Conservation (phyloP, 2,329 filamentous ascomycete species). For the Clonostachys rosea region DNA sequence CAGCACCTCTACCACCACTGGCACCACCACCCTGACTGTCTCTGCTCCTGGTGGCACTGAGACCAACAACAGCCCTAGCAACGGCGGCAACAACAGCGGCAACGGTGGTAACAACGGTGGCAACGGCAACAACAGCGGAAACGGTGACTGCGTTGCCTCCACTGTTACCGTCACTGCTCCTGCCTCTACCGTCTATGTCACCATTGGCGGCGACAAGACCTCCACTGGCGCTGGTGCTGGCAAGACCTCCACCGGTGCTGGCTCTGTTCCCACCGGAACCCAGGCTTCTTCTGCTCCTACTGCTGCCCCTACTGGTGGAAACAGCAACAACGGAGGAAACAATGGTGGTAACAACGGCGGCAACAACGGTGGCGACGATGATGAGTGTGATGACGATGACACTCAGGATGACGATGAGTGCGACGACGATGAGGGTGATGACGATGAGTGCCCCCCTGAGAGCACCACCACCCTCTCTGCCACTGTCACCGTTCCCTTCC, state of each 20-base stretch:
- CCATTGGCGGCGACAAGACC: constrained; percentile 16
- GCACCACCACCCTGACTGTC: constrained; percentile 12
- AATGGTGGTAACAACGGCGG: constrained; percentile 5
- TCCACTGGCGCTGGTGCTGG: constrained; percentile 9
- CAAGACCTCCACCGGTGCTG: constrained; percentile 1
- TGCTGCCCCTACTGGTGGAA: constrained; percentile 2
- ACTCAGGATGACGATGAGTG: constrained; percentile 10
- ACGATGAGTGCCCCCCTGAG: constrained; percentile 2
- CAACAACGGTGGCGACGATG: constrained; percentile 5
- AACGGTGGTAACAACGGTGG: constrained; percentile 3
- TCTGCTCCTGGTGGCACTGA: constrained; percentile 8
- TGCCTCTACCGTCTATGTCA: constrained; percentile 28
- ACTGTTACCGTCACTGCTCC: constrained; percentile 21
- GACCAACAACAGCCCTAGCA: constrained; percentile 3
- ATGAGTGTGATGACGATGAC: constrained; percentile 6
- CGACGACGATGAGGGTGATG: constrained; percentile 8
- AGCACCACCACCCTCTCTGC: constrained; percentile 18
- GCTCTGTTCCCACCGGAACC: neutral
- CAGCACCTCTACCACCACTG: constrained; percentile 23
- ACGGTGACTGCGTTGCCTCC: constrained; percentile 6
- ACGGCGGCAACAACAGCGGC: neutral
- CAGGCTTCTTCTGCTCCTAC: neutral
- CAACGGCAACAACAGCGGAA: constrained; percentile 6
- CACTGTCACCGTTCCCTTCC: constrained; percentile 33
- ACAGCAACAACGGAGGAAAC: constrained; percentile 2